These are phyloP conservation scores for Sedum album DNA, from an alignment of 164 flowering plant species.

Conservation along the genomic window DNA sequence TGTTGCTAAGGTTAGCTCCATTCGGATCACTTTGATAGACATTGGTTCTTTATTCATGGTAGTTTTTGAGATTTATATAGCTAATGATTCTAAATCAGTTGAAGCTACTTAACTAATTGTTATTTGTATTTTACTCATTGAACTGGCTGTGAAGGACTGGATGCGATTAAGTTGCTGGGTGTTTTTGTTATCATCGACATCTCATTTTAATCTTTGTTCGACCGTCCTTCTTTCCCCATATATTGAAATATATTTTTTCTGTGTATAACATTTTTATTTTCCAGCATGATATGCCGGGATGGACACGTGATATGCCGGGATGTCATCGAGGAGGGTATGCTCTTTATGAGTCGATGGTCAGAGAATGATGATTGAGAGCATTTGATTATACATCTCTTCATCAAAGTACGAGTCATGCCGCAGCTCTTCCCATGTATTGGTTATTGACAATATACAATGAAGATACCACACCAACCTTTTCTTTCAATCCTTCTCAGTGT, in stretches of 20 bases:
- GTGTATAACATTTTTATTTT: constrained; percentile 11
- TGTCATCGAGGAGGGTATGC: constrained; percentile 94
- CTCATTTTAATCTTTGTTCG: no score
- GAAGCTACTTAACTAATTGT: background rate
- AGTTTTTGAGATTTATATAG: background rate
- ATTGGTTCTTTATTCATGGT: constrained; percentile 1
- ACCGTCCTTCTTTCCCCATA: no score
- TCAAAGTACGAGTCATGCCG: no score
- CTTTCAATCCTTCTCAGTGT: no score
- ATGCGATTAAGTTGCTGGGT: background rate
- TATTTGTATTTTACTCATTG: no score
- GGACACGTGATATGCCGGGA: constrained; percentile 84
- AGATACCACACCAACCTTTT: no score
- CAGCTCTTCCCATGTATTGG: no score
- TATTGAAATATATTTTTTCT: background rate
- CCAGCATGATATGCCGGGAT: constrained; percentile 55
- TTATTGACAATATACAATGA: no score
- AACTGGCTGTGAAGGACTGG: no score
- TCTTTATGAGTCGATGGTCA: constrained; percentile 28
- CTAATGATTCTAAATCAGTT: background rate
- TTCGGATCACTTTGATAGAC: background rate
- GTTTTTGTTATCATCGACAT: background rate
- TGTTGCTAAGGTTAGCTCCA: constrained; percentile 51
- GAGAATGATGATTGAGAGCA: no score
- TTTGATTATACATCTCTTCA: no score